Percentiles rank a stretch among this genome's conserved stretches.
Evolutionary conservation across 352 stramenopile species (phyloP).

Genomic region (Phytophthora syringae): DNA sequence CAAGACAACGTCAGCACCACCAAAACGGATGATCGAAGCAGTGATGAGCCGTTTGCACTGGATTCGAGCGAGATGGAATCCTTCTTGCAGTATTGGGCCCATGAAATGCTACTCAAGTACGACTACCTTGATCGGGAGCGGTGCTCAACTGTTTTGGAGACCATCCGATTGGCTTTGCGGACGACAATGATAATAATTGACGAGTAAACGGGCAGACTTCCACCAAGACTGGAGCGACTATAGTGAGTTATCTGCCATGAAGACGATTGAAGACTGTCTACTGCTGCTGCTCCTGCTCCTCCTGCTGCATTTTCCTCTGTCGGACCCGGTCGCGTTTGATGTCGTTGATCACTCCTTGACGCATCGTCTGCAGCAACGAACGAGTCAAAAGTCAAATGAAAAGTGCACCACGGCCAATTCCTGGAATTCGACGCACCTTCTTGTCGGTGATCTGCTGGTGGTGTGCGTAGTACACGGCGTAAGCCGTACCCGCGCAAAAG

Average conservation of each 20-base stretch:
- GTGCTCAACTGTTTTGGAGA: constrained; percentile 32
- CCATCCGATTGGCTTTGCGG: constrained; percentile 20
- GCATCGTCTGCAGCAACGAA: constrained; percentile 56
- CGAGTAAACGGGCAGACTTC: too few relatives aligned
- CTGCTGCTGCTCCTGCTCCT: constrained; percentile 19
- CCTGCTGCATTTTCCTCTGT: constrained; percentile 49
- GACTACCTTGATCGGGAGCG: constrained; percentile 44
- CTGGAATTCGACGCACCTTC: constrained; percentile 55
- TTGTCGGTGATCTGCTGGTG: constrained; percentile 78
- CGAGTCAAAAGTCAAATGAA: constrained; percentile 6
- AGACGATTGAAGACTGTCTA: constrained; percentile 7
- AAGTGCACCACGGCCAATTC: not conserved
- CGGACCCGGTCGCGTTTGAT: constrained; percentile 77
- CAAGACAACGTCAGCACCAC: not conserved
- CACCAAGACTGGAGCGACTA: not conserved
- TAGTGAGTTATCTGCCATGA: not conserved
- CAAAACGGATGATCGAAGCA: not conserved
- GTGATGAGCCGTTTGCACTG: not conserved
- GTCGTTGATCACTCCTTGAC: constrained; percentile 80
- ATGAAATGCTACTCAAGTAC: constrained; percentile 59
- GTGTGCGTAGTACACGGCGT: constrained; percentile 82
- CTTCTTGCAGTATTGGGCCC: constrained; percentile 41
- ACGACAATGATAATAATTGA: too few relatives aligned
- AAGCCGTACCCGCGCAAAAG: constrained; percentile 51
- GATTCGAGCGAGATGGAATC: constrained; percentile 28